Base-by-base conservation (phyloP, 768 basidiomycete species). In the Obba rivulosa region DNA sequence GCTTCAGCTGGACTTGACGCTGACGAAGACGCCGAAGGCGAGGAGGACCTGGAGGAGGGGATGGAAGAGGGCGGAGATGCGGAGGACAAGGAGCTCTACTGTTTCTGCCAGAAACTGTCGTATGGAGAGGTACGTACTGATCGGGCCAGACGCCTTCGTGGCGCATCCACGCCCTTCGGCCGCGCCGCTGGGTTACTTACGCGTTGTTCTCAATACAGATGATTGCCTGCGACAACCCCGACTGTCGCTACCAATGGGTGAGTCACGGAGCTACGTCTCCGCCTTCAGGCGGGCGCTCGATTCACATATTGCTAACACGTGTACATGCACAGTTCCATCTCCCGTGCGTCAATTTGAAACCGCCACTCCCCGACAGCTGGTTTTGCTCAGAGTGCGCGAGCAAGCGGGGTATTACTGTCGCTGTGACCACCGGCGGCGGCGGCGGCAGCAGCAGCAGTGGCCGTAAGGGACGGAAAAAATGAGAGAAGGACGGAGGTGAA, bases 171-270 rank as follows among this genome's bases (percentile, higher is more conserved):
- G 34, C 11, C 3, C 28, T 14, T 17, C 14, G 13, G 9, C 28
- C 23, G n/a, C 34, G 22, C 23, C 38, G 23, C 17, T 20, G 34
- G 14, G 24, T n/a, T 14, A 8, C 23, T 35, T 36, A 21, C 36
- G 36, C 45, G 43, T 46, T 21, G 46, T 39, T 42, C 39, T 43
- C 23, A 45, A 41, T 39, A 17, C 53, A 78, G 67, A 83, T 83
- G 81, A 79, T 83, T 50, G 81, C 73, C 34, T 83, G 81, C 57
- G 80, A 83, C 60, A 75, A 77, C 56, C 70, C 75, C 25, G 66
- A 67, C 23, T 83, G 80, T 60, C 71, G 65, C 8, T 75, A 69
- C 61, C 79, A 82, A 73, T 83, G 81, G 81, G 81, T 81, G 48
- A 69, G 79, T 66, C 31, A 7, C 18, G 9, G 8, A 11, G 17